Evolutionary conservation across 148 eudicot genomes (phyloP).

Genomic region (Heliosperma pusillum): DNA sequence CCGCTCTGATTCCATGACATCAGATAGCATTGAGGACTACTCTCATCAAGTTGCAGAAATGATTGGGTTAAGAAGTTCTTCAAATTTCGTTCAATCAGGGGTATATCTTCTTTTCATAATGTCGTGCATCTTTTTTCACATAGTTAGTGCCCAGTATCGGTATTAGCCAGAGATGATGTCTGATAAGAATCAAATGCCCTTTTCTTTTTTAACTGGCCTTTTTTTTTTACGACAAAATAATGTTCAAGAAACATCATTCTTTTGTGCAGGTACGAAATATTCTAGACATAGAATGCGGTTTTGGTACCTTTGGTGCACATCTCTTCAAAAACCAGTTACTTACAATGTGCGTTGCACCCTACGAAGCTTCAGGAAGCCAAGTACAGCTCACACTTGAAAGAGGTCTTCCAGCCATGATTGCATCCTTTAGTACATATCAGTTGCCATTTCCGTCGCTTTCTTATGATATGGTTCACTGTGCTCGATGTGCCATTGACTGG

Average conservation of each 20-base stretch:
- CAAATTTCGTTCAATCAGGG: constrained; percentile 80
- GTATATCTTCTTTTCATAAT: constrained; percentile 35
- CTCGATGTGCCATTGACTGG: constrained; percentile 82
- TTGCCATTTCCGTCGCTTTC: constrained; percentile 89
- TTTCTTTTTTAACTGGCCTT: background rate
- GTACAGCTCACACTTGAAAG: constrained; percentile 91
- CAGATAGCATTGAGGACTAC: constrained; percentile 91
- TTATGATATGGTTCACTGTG: constrained; percentile 92
- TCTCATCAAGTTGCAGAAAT: constrained; percentile 99
- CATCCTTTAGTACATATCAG: constrained; percentile 62
- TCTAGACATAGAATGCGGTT: constrained; percentile 93
- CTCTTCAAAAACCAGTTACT: constrained; percentile 66
- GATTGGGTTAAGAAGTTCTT: constrained; percentile 90
- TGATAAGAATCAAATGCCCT: no score
- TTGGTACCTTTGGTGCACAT: constrained; percentile 95
- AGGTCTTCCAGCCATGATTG: constrained; percentile 96
- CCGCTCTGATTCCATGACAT: constrained; percentile 66
- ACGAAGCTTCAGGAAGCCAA: constrained; percentile 95
- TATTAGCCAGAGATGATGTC: no score
- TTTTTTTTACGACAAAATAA: background rate
- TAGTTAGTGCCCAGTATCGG: no score
- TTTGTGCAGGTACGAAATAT: constrained; percentile 72
- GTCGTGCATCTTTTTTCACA: no score
- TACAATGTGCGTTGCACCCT: constrained; percentile 87
- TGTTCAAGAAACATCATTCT: constrained; percentile 11